Conservation (phyloP, 768 basidiomycete genomes). For the Boletus coccyginus region DNA sequence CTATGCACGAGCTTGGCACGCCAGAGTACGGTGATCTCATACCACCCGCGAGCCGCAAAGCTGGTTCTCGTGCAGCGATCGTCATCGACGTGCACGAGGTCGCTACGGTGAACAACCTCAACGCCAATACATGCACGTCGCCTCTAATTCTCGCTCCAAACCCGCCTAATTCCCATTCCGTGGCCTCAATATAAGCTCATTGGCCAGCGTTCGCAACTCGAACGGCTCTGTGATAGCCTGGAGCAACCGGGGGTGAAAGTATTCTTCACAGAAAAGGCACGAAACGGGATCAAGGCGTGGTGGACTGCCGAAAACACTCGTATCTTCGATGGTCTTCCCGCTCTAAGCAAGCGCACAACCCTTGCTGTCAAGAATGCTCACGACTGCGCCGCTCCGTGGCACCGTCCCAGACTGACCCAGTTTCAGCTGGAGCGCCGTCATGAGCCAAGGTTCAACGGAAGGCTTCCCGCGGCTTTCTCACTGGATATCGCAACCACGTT, state of each 20-base stretch:
- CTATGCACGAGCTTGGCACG: slow-evolving; percentile 59
- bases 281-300: slow-evolving; percentile 51
- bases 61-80: slow-evolving; percentile 60
- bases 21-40: slow-evolving; percentile 57
- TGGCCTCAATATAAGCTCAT: slow-evolving; percentile 59
- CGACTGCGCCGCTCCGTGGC: slow-evolving; percentile 12
- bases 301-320: slow-evolving; percentile 49
- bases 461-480: slow-evolving; percentile 27
- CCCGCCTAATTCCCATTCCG: slow-evolving; percentile 61
- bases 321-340: slow-evolving; percentile 60
- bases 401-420: background rate
- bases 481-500: slow-evolving; percentile 26
- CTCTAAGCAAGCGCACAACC: slow-evolving; percentile 34
- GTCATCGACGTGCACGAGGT: slow-evolving; percentile 61
- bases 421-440: background rate
- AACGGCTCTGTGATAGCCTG: slow-evolving; percentile 42
- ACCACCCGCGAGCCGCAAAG: slow-evolving; percentile 42
- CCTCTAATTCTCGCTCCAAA: background rate
- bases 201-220: slow-evolving; percentile 51
- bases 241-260: slow-evolving; percentile 41
- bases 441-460: background rate
- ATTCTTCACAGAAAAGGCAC: slow-evolving; percentile 20
- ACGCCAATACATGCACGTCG: background rate
- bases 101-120: slow-evolving; percentile 35
- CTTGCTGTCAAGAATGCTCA: slow-evolving; percentile 21